These are phyloP conservation scores for Saccharomycopsis sp. DNA, from an alignment of 805 yeast genomes.

Conservation along the genomic window DNA sequence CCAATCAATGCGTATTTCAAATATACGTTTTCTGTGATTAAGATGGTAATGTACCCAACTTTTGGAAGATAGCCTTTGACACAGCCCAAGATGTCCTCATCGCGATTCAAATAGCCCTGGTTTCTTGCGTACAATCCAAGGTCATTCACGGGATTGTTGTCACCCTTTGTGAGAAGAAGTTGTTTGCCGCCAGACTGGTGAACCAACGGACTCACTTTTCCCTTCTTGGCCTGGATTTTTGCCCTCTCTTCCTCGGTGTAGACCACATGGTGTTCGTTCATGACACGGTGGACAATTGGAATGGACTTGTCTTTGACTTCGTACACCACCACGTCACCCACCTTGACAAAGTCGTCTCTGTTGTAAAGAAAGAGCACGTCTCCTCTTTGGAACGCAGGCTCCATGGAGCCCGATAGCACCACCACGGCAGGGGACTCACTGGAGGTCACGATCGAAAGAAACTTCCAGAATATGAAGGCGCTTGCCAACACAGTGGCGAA, in stretches of 20 bases:
- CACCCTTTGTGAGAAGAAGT: constrained; percentile 85
- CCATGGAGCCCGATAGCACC: constrained; percentile 97
- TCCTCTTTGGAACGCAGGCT: constrained; percentile 98
- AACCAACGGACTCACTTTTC: constrained; percentile 4
- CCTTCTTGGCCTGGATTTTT: constrained; percentile 16
- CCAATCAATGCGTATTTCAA: constrained; percentile 75
- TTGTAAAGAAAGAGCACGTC: constrained; percentile 91
- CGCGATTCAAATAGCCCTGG: constrained; percentile 68
- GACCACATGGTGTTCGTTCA: constrained; percentile 65
- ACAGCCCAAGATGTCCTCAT: constrained; percentile 74
- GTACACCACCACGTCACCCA: constrained; percentile 93
- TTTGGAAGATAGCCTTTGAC: constrained; percentile 90
- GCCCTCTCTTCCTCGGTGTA: constrained; percentile 24
- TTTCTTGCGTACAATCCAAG: constrained; percentile 71
- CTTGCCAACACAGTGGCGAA: constrained; percentile 76
- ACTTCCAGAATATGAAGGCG: constrained; percentile 89
- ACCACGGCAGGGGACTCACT: constrained; percentile 93
- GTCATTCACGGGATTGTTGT: constrained; percentile 89
- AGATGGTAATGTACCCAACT: constrained; percentile 84
- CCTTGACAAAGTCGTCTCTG: constrained; percentile 52
- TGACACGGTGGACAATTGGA: constrained; percentile 95
- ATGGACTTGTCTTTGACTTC: constrained; percentile 69
- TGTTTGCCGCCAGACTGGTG: constrained; percentile 36
- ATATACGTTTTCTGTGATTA: constrained; percentile 80
- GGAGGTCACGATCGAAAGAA: constrained; percentile 63